Conservation (phyloP, 164 flowering plant species). For the Hamamelis virginiana region DNA sequence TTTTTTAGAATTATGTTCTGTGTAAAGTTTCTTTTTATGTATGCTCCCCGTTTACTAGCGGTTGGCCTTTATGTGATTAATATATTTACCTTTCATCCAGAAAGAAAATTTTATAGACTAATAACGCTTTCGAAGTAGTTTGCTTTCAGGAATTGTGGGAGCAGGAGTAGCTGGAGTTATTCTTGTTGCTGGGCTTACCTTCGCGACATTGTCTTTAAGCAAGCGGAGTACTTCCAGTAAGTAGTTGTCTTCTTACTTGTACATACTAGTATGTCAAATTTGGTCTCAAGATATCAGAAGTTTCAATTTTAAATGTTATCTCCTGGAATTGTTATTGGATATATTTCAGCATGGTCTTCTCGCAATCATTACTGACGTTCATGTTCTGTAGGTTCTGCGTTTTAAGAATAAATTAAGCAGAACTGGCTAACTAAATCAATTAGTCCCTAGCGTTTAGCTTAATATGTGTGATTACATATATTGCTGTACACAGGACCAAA, state of each 20-base stretch:
- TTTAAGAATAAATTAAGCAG: neutral
- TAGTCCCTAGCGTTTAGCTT: neutral
- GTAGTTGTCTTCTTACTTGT: conserved; percentile 16
- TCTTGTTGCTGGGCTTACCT: conserved; percentile 64
- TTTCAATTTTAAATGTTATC: neutral
- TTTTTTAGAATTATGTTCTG: too few relatives aligned
- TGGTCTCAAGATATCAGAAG: neutral
- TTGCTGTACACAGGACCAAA: conserved; percentile 41
- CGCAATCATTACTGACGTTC: neutral
- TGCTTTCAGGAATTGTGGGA: conserved; percentile 70
- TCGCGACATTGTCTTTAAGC: conserved; percentile 61
- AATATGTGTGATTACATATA: neutral
- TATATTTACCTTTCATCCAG: too few relatives aligned
- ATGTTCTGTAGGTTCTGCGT: neutral
- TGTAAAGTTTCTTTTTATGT: too few relatives aligned
- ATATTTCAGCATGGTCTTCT: neutral
- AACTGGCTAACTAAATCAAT: neutral
- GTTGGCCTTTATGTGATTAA: too few relatives aligned
- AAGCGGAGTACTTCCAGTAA: conserved; percentile 59
- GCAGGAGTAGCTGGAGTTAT: conserved; percentile 71
- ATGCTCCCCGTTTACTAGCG: too few relatives aligned
- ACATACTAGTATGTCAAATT: neutral
- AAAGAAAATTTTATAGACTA: too few relatives aligned
- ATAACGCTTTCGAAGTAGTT: conserved; percentile 55
- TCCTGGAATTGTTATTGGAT: neutral